These are phyloP conservation scores for Plasmodium knowlesi DNA, from an alignment of 169 alveolate genomes.

Conservation along the genomic window DNA sequence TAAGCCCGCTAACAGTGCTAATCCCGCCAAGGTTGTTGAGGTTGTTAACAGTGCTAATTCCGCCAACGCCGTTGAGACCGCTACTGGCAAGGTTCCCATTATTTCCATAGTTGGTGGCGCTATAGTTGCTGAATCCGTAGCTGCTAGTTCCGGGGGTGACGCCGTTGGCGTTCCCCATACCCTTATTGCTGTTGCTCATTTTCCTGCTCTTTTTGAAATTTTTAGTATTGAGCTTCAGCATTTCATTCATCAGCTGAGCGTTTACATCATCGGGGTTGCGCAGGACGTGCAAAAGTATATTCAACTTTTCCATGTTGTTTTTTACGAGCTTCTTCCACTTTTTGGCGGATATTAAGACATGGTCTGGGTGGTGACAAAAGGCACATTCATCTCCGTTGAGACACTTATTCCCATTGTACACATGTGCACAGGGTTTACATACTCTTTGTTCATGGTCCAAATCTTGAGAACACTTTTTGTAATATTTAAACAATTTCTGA, in stretches of 20 bases:
- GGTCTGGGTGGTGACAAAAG: constrained; percentile 73
- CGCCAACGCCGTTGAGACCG: not conserved
- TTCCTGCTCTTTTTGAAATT: constrained; percentile 46
- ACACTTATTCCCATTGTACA: constrained; percentile 70
- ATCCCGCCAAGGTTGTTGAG: not conserved
- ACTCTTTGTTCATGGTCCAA: constrained; percentile 74
- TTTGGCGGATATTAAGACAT: constrained; percentile 73
- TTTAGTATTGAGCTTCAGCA: constrained; percentile 56
- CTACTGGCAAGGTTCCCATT: not conserved
- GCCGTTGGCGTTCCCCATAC: not conserved
- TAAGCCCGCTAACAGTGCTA: not conserved
- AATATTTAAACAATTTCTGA: constrained; percentile 61
- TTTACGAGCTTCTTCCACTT: constrained; percentile 74
- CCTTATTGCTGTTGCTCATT: constrained; percentile 17
- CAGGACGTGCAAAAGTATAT: constrained; percentile 53
- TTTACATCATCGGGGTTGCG: constrained; percentile 73
- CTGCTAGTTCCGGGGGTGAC: not conserved
- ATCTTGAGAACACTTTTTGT: constrained; percentile 68
- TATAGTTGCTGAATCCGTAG: not conserved
- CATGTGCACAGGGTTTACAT: constrained; percentile 76
- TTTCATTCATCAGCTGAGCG: constrained; percentile 58
- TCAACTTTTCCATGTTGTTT: constrained; percentile 70
- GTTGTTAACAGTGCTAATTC: not conserved
- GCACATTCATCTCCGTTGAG: constrained; percentile 72
- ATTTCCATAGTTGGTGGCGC: not conserved